These are phyloP conservation scores for Ogataea methylovora DNA, from an alignment of 805 yeast genomes.

Conservation along the genomic window DNA sequence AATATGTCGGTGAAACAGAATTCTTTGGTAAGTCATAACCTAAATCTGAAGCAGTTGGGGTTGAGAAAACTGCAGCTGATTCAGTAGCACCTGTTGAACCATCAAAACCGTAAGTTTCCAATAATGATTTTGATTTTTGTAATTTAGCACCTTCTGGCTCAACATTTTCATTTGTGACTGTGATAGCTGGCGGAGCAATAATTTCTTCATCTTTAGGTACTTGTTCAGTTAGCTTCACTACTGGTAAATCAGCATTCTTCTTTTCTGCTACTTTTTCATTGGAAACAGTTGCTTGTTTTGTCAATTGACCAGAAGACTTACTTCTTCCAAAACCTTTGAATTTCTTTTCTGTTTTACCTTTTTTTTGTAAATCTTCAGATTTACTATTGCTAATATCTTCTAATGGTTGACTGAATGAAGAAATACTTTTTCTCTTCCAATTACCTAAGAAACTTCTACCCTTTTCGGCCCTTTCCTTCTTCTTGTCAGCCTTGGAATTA, in stretches of 20 bases:
- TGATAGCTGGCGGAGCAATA: too few species aligned
- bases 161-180: not conserved
- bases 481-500: constrained; percentile 2
- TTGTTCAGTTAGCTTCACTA: too few species aligned
- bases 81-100: constrained; percentile 1
- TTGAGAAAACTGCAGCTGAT: constrained; percentile 3
- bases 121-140: constrained; percentile 8
- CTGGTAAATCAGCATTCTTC: too few species aligned
- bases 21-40: not conserved
- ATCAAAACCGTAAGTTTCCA: constrained; percentile 17
- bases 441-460: constrained; percentile 20
- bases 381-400: constrained; percentile 3
- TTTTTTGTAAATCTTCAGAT: too few species aligned
- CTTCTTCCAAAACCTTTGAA: too few species aligned
- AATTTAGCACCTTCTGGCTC: too few species aligned
- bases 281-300: too few species aligned
- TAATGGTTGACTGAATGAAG: constrained; percentile 8
- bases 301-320: too few species aligned
- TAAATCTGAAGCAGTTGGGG: not conserved
- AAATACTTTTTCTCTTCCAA: constrained; percentile 25
- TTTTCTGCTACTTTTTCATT: too few species aligned
- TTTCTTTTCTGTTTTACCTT: too few species aligned
- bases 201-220: too few species aligned
- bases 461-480: constrained; percentile 16
- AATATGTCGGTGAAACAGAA: too few species aligned